phyloP scores from a whole-genome alignment of 495 filamentous ascomycete genomes.

The Penicillium goetzii region DNA sequence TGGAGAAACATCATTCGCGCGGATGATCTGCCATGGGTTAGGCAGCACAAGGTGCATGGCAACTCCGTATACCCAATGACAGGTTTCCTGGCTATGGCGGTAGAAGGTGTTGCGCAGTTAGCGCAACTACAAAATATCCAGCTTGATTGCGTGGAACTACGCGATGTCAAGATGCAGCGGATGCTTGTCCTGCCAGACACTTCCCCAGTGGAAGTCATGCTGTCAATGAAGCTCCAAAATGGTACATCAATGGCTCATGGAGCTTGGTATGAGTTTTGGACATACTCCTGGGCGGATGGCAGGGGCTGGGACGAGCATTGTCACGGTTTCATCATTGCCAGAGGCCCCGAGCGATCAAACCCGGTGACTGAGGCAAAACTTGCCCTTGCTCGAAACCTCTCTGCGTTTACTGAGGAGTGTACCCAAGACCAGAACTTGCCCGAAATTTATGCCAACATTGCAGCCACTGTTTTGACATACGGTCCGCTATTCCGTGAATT shows the following conservation, averaged over 20 bases:
- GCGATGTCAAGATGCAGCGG: constrained; percentile 43
- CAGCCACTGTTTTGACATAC: constrained; percentile 38
- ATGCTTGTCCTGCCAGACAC: constrained; percentile 45
- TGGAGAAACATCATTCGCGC: constrained; percentile 40
- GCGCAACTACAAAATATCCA: constrained; percentile 34
- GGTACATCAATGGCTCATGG: constrained; percentile 27
- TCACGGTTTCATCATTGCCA: constrained; percentile 38
- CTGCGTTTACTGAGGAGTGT: constrained; percentile 13
- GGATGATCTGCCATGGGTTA: constrained; percentile 41
- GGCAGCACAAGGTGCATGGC: constrained; percentile 51
- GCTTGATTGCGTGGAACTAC: constrained; percentile 34
- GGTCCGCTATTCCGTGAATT: constrained; percentile 41
- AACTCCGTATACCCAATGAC: constrained; percentile 54
- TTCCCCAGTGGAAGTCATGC: constrained; percentile 37
- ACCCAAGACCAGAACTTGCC: constrained; percentile 17
- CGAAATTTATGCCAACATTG: constrained; percentile 31
- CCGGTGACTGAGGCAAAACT: constrained; percentile 20
- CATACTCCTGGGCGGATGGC: constrained; percentile 41
- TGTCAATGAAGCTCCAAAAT: constrained; percentile 28
- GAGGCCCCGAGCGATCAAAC: constrained; percentile 35
- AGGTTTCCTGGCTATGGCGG: constrained; percentile 55
- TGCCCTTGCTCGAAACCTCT: constrained; percentile 6
- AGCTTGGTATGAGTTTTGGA: constrained; percentile 48
- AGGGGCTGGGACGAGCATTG: constrained; percentile 48
- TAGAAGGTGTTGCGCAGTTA: constrained; percentile 52